Evolutionary conservation across 768 basidiomycete species (phyloP), one percentile per base, ranked within the genome.

Genomic region (Sporobolomyces pararoseus): DNA sequence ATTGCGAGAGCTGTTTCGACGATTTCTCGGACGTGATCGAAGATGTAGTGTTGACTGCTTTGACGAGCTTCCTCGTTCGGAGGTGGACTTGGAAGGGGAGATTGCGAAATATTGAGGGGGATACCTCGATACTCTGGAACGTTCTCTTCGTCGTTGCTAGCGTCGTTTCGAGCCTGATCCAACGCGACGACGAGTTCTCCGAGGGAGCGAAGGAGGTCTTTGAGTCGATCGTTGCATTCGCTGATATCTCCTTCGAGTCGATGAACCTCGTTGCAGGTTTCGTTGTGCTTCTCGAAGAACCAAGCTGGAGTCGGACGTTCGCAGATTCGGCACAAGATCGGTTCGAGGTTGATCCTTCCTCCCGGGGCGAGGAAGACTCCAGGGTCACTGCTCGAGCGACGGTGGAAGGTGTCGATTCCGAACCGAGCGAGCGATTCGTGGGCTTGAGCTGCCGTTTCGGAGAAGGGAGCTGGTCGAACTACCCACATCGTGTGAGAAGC

Each of bases 251-350:
- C 92, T 80, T 99, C 96, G 70, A 99, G 84, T 52, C 91, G 87
- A 80, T 99, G 96, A 4, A 90, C 88, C 81, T 97, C 95, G 74
- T 87, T 91, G 76, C 96, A 99, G 16, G 94, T 98, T 81, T 99
- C 96, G 84, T 92, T 98, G 82, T 99, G 96, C 82, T 97, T 98
- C 82, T 98, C 96, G 79, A 99, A 99, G 82, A 93, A 99, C 96
- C 96, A 99, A 70, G 95, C 90, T 3, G 95, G 94, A 66, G 98
- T 89, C 75, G 89, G 88, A 77, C 89, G 87, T 81, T 99, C 96
- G 83, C 96, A 99, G 71, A 99, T 99, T 35, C 96, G 89, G 81
- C 96, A 98, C 27, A 99, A 84, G 59, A 98, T 90, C 34, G 85
- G 87, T 68, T 90, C 86, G 31, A 85, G 86, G 77, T 87, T 88